These are phyloP conservation scores for Conticribra guillardii DNA, from an alignment of 108 stramenopile species.

Conservation along the genomic window DNA sequence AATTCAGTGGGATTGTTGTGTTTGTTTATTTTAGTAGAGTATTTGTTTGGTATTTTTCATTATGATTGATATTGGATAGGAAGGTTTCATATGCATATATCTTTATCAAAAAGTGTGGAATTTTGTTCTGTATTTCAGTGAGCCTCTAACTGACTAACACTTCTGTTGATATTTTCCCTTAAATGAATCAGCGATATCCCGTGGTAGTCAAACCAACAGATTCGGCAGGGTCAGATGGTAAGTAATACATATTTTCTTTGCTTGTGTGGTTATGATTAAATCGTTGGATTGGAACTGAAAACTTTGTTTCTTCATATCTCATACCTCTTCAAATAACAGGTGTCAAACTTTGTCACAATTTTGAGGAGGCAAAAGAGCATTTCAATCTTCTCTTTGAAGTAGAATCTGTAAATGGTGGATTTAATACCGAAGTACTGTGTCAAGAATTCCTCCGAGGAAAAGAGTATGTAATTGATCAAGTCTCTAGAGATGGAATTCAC, in stretches of 20 bases:
- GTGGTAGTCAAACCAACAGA: slow-evolving; percentile 66
- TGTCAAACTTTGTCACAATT: slow-evolving; percentile 1
- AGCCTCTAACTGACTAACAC: too few species aligned
- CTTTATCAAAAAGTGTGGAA: too few species aligned
- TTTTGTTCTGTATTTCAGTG: too few species aligned
- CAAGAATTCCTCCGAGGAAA: slow-evolving; percentile 85
- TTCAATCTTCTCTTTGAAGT: slow-evolving; percentile 56
- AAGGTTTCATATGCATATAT: too few species aligned
- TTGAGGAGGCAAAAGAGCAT: slow-evolving; percentile 59
- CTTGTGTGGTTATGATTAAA: not conserved
- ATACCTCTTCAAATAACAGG: not conserved
- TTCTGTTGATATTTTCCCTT: too few species aligned
- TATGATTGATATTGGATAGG: too few species aligned
- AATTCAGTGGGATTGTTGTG: not conserved
- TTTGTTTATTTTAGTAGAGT: too few species aligned
- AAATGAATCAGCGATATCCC: slow-evolving; percentile 4
- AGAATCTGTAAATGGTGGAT: slow-evolving; percentile 37
- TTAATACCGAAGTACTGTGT: slow-evolving; percentile 60
- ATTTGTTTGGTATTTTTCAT: too few species aligned
- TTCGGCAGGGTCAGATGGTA: slow-evolving; percentile 59
- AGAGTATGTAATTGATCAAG: slow-evolving; percentile 88
- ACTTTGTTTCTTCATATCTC: not conserved
- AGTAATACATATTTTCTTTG: slow-evolving; percentile 33
- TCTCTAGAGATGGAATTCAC: slow-evolving; percentile 87
- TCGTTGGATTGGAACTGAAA: not conserved